phyloP scores from a whole-genome alignment of 2,329 filamentous ascomycete species.

The Rhinocladiella similis region DNA sequence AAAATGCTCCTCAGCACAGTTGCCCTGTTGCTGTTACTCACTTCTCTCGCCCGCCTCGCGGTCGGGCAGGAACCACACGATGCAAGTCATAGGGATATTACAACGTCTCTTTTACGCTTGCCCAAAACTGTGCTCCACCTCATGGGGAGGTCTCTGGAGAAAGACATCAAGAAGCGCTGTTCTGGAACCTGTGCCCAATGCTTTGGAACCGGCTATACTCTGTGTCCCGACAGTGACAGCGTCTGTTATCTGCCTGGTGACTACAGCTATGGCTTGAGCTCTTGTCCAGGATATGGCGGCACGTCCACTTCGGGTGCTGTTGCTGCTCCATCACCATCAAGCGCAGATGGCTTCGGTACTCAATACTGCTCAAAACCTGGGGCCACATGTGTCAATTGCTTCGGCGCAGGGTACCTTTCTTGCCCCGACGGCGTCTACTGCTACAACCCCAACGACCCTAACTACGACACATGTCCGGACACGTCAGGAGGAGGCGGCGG shows the following conservation, averaged over 20 bases:
- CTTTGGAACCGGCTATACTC: slow-evolving; percentile 3
- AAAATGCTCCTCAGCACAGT: too few species aligned
- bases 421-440: neutral
- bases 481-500: neutral
- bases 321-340: neutral
- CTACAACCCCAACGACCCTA: slow-evolving; percentile 4
- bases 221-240: neutral
- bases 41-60: too few species aligned
- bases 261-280: neutral
- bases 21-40: too few species aligned
- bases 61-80: too few species aligned
- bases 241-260: neutral
- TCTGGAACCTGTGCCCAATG: neutral
- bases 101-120: too few species aligned
- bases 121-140: too few species aligned
- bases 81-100: too few species aligned
- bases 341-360: neutral
- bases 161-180: neutral
- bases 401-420: neutral
- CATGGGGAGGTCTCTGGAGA: too few species aligned
- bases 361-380: neutral
- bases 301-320: neutral
- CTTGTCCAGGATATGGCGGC: neutral
- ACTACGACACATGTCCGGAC: slow-evolving; percentile 4
- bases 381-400: neutral